Evolutionary conservation across 2,329 filamentous ascomycete genomes (phyloP), one percentile per base, ranked within the genome.

Genomic region (Phaeophleospora eucalypticola): DNA sequence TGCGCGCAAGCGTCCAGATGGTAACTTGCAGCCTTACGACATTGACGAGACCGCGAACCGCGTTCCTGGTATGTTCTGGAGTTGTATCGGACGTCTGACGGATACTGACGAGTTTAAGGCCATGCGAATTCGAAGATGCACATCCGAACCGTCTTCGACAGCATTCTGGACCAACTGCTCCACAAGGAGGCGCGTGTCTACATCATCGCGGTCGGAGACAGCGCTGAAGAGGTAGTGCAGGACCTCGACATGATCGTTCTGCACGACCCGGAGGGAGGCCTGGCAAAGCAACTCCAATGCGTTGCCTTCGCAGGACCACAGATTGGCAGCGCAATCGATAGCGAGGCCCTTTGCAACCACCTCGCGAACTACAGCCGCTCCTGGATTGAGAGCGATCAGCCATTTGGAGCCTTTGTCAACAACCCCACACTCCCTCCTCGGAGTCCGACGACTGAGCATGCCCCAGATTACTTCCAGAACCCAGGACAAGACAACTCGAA

Each of bases 121-220:
- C 84, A 91, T 53, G 68, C 71, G 8, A 74, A 64, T 19, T 67
- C 77, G 14, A 61, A 67, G 21, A 73, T 80, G 43, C 90, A 96
- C 61, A 71, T 91, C 19, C 62, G 68, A 21, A 82, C 78, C 38
- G 71, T 93, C 1, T 86, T 95, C 52, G 72, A 78, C 3, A 73
- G 90, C 1, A 59, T 93, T 3, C 51, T 63, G 1, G 43, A 65
- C 2, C n/a, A n/a, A n/a, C 58, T 82, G 4, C 68, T 79, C 0
- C 60, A 69, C 0, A 46, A 69, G 0, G 65, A 74, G 1, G 80
- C 81, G 0, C 61, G 48, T 18, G 40, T 95, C 16, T 82, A 89
- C 60, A 63, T 95, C 24, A 73, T 95, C 39, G 87, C 79, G 1
- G 70, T 93, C 14, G 82, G 84, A 1, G 81, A 86, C 45, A 82